Evolutionary conservation across 306 rosid genomes (phyloP), one percentile per base, ranked within the genome.

Genomic region (Castanospermum australe): DNA sequence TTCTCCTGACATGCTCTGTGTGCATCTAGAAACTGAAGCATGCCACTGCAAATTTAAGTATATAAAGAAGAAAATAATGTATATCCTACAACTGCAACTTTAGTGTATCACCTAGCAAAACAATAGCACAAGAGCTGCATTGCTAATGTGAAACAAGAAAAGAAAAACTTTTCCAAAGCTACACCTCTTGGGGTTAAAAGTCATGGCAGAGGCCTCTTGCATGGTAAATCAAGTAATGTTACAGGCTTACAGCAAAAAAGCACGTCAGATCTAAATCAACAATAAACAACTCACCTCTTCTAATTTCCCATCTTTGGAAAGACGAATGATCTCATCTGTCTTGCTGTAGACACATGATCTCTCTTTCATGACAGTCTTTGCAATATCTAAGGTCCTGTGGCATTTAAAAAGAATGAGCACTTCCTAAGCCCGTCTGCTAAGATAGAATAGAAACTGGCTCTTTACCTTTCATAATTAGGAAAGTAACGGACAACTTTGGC

Each of bases 401-500:
- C 64, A 80, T 85, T 76, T 66, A 76, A 65, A 83, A 79, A 69
- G 32, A 61, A 77, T 81, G 50, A 87, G 82, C 65, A 73, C 59
- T 65, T 76, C 39, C 55, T 45, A 52, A 30, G 63, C 51, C 77
- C 68, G 24, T 77, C 21, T 17, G 24, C 61, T 42, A 64, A 67
- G 56, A 73, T 9, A 32, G n/a, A n/a, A n/a, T n/a, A 67, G 25
- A 59, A 67, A 63, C 33, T 39, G 51, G 55, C 47, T 25, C 83
- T 67, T 77, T 76, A 95, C 99, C 99, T 90, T 82, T 90, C 94
- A 76, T 86, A 90, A 84, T 95, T 85, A 35, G 97, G 93, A 35
- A 81, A 93, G 81, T 93, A 95, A 30, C 98, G 96, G 48, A 93
- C 90, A 83, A 95, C 96, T 79, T 90, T 95, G 82, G 98, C 97